phyloP scores from a whole-genome alignment of 495 filamentous ascomycete genomes.

The Physcia stellaris region DNA sequence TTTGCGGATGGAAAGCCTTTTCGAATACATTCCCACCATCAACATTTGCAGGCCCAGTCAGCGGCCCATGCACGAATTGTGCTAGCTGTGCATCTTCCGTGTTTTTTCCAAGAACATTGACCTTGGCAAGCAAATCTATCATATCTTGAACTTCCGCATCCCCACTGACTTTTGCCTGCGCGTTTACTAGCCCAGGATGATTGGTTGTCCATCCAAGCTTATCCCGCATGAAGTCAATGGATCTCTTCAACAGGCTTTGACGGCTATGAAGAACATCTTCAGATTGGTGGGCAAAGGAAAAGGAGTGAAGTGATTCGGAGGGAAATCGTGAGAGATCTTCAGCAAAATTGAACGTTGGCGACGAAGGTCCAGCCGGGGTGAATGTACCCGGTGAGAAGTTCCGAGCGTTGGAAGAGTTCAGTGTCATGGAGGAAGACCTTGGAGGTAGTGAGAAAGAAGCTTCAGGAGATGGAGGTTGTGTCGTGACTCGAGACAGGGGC shows the following conservation, averaged over 20 bases:
- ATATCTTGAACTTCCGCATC: slow-evolving; percentile 81
- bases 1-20: slow-evolving; percentile 44
- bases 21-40: slow-evolving; percentile 69
- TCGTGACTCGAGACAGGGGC: slow-evolving; percentile 49
- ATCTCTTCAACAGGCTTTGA: slow-evolving; percentile 85
- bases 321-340: slow-evolving; percentile 91
- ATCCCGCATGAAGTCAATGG: slow-evolving; percentile 95
- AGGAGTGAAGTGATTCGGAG: slow-evolving; percentile 91
- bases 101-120: slow-evolving; percentile 54
- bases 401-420: slow-evolving; percentile 35
- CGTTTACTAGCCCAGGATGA: slow-evolving; percentile 53
- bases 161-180: slow-evolving; percentile 68
- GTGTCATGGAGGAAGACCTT: slow-evolving; percentile 48
- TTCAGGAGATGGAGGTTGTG: slow-evolving; percentile 50
- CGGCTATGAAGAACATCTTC: slow-evolving; percentile 81
- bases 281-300: slow-evolving; percentile 94
- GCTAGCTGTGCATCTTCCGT: slow-evolving; percentile 27
- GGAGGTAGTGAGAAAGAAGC: slow-evolving; percentile 43
- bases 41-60: slow-evolving; percentile 62
- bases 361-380: slow-evolving; percentile 49
- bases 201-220: slow-evolving; percentile 68
- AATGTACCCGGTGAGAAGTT: slow-evolving; percentile 38
- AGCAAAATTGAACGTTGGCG: slow-evolving; percentile 52
- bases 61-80: slow-evolving; percentile 38
- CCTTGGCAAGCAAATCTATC: slow-evolving; percentile 72